Evolutionary conservation across 768 basidiomycete genomes (phyloP), one percentile per base, ranked within the genome.

Genomic region (Thelephora aurantiotincta): DNA sequence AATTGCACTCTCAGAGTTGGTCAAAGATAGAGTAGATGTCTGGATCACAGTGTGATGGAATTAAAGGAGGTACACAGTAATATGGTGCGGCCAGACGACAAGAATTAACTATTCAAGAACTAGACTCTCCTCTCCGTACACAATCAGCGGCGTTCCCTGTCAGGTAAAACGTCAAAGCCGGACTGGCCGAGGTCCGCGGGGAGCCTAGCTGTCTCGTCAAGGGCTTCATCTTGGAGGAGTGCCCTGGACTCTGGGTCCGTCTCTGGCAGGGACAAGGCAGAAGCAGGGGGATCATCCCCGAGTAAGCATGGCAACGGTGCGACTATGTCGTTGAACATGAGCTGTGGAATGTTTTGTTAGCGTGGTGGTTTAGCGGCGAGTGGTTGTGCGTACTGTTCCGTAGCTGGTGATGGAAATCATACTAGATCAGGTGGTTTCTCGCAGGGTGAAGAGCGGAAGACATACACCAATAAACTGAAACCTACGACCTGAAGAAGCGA

Each of bases 271-370:
- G 35, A 38, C 30, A 49, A 45, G 12, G 47, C 51, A 19, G 52
- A 46, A 13, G 49, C 48, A 5, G 43, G 34, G 23, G 58, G 52
- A 2, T 59, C 54, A 18, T 64, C 53, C 7, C 69, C 68, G 37
- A 79, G 70, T 58, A 88, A 71, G 58, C 74, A 73, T 3, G 77
- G 67, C 22, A 41, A 41, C 6, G 88, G 86, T 22, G 65, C 63
- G 48, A 94, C 72, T 26, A 96, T 72, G 57, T 83, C 80, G 66
- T 96, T 96, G 70, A 93, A 97, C 36, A 91, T 68, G 72, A 94
- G 93, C 74, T 87, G 56, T 48, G 45, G 26, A 16, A 23, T 23
- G 22, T 18, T 7, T 22, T 9, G 38, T 41, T 55, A 54, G 42
- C 36, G 45, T 35, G 19, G 48, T 55, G 18, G 58, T 48, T 23